Conservation (phyloP, 495 filamentous ascomycete species). For the Beverwykella pulmonaria region DNA sequence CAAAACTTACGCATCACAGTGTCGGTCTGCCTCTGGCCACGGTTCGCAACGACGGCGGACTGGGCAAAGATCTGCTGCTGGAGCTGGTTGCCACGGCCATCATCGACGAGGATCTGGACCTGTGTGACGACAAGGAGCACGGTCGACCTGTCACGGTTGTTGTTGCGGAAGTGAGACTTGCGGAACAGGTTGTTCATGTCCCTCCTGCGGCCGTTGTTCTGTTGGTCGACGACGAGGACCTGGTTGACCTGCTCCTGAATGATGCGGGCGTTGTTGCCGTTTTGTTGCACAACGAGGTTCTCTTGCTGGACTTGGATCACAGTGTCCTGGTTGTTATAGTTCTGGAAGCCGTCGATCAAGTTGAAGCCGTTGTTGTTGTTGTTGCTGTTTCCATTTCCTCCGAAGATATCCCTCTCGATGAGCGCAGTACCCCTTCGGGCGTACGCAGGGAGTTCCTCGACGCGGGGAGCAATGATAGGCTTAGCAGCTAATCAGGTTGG, state of each 20-base stretch:
- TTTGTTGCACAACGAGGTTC: conserved; percentile 19
- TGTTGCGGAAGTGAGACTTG: conserved; percentile 21
- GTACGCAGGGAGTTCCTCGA: conserved; percentile 14
- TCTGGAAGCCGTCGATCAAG: conserved; percentile 27
- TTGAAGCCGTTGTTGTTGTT: conserved; percentile 20
- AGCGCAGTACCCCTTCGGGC: background rate
- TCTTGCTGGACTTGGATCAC: conserved; percentile 24
- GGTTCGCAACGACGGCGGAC: conserved; percentile 33
- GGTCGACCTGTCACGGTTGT: conserved; percentile 8
- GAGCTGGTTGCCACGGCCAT: conserved; percentile 27
- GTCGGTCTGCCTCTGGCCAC: conserved; percentile 20
- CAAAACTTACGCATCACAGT: conserved; percentile 34
- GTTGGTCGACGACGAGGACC: conserved; percentile 22
- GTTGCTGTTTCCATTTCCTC: conserved; percentile 14
- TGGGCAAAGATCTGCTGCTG: conserved; percentile 31
- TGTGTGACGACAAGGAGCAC: conserved; percentile 34
- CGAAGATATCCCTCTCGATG: background rate
- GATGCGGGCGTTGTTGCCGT: conserved; percentile 21
- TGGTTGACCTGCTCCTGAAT: conserved; percentile 23
- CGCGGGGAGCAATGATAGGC: conserved; percentile 17
- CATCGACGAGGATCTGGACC: conserved; percentile 27
- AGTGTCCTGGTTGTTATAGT: conserved; percentile 24
- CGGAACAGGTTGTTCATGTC: conserved; percentile 31
- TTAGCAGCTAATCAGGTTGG: conserved; percentile 13
- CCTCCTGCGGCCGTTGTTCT: conserved; percentile 20